Percentiles rank a stretch among this genome's conserved stretches.
Conservation (phyloP, 2,329 filamentous ascomycete genomes). For the Colletotrichum tropicicola region DNA sequence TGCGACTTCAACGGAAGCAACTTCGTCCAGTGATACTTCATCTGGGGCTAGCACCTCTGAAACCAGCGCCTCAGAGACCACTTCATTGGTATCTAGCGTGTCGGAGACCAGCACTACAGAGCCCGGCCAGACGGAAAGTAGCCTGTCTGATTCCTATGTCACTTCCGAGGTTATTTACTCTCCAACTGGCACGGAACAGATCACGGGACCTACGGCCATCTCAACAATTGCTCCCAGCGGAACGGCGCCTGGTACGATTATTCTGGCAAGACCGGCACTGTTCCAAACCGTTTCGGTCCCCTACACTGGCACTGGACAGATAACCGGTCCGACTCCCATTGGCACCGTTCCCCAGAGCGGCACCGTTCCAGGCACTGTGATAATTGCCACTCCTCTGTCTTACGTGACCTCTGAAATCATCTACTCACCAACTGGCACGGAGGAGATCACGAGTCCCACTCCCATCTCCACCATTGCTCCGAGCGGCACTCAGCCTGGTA, state of each 20-base stretch:
- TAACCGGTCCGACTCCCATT: not conserved
- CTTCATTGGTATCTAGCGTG: not conserved
- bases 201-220: not conserved
- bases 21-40: not conserved
- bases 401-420: not conserved
- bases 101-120: not conserved
- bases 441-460: not conserved
- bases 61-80: not conserved
- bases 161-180: slow-evolving; percentile 15
- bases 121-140: not conserved
- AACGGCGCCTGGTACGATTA: slow-evolving; percentile 10
- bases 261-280: slow-evolving; percentile 2
- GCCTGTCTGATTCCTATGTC: not conserved
- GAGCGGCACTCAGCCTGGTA: not conserved
- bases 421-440: not conserved
- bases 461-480: not conserved
- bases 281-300: slow-evolving; percentile 6
- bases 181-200: slow-evolving; percentile 3
- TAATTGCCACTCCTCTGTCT: not conserved
- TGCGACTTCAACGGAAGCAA: not conserved
- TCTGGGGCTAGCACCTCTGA: no score
- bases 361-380: slow-evolving; percentile 1
- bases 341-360: not conserved
- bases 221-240: slow-evolving; percentile 12
- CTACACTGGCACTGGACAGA: not conserved